Conservation (phyloP, 768 basidiomycete genomes). For the Pleurotus tuber-regium region DNA sequence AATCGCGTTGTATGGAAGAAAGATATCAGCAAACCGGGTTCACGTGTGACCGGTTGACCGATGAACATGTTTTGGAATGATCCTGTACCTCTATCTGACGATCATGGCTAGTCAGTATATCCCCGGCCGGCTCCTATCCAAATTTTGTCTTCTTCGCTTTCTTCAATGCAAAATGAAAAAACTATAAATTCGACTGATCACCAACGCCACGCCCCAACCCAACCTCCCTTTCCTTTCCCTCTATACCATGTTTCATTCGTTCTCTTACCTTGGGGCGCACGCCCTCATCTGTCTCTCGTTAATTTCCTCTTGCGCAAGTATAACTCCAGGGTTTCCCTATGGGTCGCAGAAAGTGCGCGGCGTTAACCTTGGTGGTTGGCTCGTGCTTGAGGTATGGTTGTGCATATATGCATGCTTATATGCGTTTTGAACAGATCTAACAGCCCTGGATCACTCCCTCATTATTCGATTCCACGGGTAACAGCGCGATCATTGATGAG, state of each 20-base stretch:
- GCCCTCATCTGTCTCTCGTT: slow-evolving; percentile 15
- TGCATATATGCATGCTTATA: slow-evolving; percentile 3
- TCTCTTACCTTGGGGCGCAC: neutral
- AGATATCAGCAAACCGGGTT: too few species aligned
- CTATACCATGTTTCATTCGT: neutral
- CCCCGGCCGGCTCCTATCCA: too few species aligned
- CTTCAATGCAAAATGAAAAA: too few species aligned
- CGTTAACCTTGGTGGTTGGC: slow-evolving; percentile 74
- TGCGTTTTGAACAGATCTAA: neutral
- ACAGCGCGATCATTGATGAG: slow-evolving; percentile 64
- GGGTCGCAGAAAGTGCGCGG: slow-evolving; percentile 74
- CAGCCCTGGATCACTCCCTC: slow-evolving; percentile 81
- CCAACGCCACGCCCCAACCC: too few species aligned
- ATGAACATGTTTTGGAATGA: too few species aligned
- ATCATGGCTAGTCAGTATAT: too few species aligned
- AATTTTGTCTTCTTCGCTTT: too few species aligned
- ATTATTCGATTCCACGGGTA: slow-evolving; percentile 67
- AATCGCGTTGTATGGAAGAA: too few species aligned
- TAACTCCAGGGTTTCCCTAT: slow-evolving; percentile 66
- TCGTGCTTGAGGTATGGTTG: slow-evolving; percentile 41
- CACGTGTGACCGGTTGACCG: too few species aligned
- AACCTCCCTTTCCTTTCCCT: neutral
- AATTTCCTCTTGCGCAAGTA: slow-evolving; percentile 25
- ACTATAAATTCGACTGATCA: too few species aligned
- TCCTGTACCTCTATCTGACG: too few species aligned